Percentiles rank a stretch among this genome's conserved stretches.
These are phyloP conservation scores for Aspergillus homomorphus DNA, from an alignment of 495 filamentous ascomycete genomes.

Conservation along the genomic window DNA sequence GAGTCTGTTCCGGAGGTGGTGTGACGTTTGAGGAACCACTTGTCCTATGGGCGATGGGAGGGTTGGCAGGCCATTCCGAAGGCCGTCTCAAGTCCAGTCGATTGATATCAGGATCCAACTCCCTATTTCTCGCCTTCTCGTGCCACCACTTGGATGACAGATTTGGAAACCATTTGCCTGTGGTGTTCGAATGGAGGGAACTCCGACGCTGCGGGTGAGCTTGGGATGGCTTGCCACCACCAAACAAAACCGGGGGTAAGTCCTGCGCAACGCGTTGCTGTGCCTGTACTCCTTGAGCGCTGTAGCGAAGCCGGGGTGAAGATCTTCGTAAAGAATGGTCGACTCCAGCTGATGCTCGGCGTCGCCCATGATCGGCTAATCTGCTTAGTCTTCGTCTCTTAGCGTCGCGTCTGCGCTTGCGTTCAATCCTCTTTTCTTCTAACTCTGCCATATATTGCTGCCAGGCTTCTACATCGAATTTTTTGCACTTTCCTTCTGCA, in stretches of 20 bases:
- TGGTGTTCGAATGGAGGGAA: conserved; percentile 2
- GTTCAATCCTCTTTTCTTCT: conserved; percentile 29
- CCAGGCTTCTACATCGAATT: conserved; percentile 51
- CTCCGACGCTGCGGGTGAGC: conserved; percentile 12
- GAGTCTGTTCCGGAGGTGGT: neutral
- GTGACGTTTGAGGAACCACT: neutral
- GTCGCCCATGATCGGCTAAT: neutral
- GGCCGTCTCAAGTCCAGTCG: conserved; percentile 38
- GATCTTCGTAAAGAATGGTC: neutral
- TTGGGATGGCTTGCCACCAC: conserved; percentile 1
- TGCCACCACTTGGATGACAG: conserved; percentile 22
- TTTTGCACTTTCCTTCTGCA: conserved; percentile 30
- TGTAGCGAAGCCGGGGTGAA: neutral
- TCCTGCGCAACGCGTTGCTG: neutral
- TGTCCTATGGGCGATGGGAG: conserved; percentile 5
- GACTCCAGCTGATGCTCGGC: neutral
- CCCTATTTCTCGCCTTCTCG: conserved; percentile 43
- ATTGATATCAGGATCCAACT: conserved; percentile 44
- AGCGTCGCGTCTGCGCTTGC: conserved; percentile 47
- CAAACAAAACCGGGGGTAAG: conserved; percentile 12
- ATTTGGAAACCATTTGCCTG: conserved; percentile 15
- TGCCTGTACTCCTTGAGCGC: neutral
- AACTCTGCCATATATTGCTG: conserved; percentile 28
- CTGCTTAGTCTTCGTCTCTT: conserved; percentile 40
- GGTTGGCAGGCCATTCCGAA: conserved; percentile 26